Evolutionary conservation across 176 grass and related monocot species (phyloP).

Genomic region (Triticum timopheevii): DNA sequence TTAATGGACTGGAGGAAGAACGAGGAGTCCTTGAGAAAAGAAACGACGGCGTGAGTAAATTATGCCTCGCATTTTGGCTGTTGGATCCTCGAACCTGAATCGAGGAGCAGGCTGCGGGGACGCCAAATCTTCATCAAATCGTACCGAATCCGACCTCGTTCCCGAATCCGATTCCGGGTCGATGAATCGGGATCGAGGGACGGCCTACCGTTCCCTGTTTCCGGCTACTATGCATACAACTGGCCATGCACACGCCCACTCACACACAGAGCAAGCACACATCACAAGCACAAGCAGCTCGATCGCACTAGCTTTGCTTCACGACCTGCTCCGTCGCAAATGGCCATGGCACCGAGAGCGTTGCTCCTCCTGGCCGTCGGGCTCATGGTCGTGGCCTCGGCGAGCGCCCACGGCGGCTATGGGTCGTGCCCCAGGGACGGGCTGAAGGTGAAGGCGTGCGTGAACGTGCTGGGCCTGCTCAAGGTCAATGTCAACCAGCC

Average conservation of each 20-base stretch:
- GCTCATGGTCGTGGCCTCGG: slow-evolving; percentile 23
- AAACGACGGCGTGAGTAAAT: no score
- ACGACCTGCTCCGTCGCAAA: neutral
- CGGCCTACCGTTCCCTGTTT: no score
- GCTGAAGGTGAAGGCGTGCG: slow-evolving; percentile 41
- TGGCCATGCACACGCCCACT: neutral
- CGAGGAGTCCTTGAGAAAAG: no score
- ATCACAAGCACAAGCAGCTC: neutral
- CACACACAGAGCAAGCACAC: neutral
- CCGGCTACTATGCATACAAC: no score
- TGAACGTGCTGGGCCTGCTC: slow-evolving; percentile 12
- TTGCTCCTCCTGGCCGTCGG: slow-evolving; percentile 42
- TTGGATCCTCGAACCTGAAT: no score
- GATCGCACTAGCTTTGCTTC: neutral
- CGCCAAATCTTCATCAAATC: no score
- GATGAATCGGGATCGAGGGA: no score
- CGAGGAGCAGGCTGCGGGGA: no score
- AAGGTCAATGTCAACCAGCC: neutral
- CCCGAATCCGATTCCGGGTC: no score
- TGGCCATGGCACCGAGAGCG: slow-evolving; percentile 34
- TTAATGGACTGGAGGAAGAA: no score
- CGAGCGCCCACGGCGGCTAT: neutral
- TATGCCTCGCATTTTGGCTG: no score
- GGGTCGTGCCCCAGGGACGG: slow-evolving; percentile 30
- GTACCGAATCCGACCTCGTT: no score